A percentile compares a stretch with the other conserved stretches of the same genome.
phyloP scores from a whole-genome alignment of 192 early-diverging fungal genomes.

The Rhizophagus clarus region DNA sequence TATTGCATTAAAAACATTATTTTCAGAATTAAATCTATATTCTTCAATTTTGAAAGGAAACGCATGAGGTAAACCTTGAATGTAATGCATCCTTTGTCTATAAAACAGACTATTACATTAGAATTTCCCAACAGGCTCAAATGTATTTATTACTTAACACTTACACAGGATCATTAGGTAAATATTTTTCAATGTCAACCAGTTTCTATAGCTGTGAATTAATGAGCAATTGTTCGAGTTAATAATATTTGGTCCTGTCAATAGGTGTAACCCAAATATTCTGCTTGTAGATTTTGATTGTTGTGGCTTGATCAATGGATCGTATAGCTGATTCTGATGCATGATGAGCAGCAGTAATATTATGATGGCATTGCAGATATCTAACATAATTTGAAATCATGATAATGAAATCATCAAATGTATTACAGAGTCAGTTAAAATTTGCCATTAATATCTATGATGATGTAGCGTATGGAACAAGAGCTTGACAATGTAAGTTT shows the following conservation, averaged over 20 bases:
- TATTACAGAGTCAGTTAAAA: not conserved
- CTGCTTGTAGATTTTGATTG: not conserved
- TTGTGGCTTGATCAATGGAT: not conserved
- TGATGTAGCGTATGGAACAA: not conserved
- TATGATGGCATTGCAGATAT: not conserved
- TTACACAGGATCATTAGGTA: not conserved
- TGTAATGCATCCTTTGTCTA: not conserved
- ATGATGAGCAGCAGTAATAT: not conserved
- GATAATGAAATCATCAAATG: slow-evolving; percentile 2
- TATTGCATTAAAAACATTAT: not conserved
- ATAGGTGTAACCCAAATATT: not conserved
- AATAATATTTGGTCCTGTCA: not conserved
- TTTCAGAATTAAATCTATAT: not conserved
- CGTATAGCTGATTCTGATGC: slow-evolving; percentile 3
- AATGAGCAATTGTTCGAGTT: not conserved
- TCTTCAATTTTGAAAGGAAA: too few species aligned
- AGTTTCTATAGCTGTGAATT: not conserved
- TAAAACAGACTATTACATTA: not conserved
- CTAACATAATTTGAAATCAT: not conserved
- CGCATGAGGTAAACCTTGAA: not conserved
- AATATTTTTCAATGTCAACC: not conserved
- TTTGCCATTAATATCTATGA: not conserved
- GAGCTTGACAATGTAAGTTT: not conserved
- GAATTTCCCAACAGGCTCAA: not conserved
- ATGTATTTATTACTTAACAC: not conserved